A percentile compares a stretch with the other conserved stretches of the same genome.
These are phyloP conservation scores for Trametes villosa DNA, from an alignment of 768 basidiomycete species.

Conservation along the genomic window DNA sequence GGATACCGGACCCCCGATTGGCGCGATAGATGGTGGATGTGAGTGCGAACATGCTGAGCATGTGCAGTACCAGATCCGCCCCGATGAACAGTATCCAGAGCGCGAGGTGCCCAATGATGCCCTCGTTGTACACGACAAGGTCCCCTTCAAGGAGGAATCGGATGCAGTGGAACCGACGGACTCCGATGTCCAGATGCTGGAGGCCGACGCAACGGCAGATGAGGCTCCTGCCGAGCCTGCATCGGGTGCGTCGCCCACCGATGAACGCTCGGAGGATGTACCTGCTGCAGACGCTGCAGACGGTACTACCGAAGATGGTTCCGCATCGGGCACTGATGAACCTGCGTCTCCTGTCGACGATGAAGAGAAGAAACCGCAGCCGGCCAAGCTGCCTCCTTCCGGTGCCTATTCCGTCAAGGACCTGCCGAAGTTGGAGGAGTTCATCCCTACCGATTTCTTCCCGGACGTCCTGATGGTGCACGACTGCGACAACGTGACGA, in stretches of 20 bases:
- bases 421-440: slow-evolving; percentile 32
- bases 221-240: neutral
- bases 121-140: neutral
- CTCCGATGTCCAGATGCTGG: slow-evolving; percentile 1
- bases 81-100: neutral
- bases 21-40: slow-evolving; percentile 13
- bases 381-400: neutral
- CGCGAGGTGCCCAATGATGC: neutral
- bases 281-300: neutral
- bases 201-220: neutral
- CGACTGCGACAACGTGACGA: slow-evolving; percentile 23
- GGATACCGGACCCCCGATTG: neutral
- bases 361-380: neutral
- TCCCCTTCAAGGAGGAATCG: neutral
- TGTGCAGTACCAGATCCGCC: slow-evolving; percentile 3
- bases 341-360: neutral
- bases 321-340: neutral
- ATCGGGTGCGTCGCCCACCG: neutral
- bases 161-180: neutral
- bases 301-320: neutral
- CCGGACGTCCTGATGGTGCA: slow-evolving; percentile 34
- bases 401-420: slow-evolving; percentile 13
- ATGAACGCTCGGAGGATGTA: neutral
- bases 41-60: slow-evolving; percentile 12
- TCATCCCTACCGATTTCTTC: slow-evolving; percentile 31